Evolutionary conservation across 148 eudicot species (phyloP), one percentile per base, ranked within the genome.

Genomic region (Spergularia bocconei): DNA sequence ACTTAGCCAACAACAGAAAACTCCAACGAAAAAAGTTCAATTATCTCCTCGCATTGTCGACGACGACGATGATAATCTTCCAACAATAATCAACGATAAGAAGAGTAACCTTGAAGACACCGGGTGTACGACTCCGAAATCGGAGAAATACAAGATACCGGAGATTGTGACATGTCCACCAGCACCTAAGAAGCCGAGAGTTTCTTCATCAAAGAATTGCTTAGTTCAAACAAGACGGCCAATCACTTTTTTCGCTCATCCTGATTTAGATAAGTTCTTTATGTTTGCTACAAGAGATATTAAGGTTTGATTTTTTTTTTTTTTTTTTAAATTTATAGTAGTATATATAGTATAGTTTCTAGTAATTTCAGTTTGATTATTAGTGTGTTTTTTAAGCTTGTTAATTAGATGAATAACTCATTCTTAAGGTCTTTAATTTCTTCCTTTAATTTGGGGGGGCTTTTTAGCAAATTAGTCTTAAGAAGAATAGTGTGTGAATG

Each of bases 261-360:
- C 86, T 57, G 90, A 87, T 79, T 67, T 87, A 62, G 86, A 87
- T 48, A 77, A 83, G 52, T 85, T 85, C 82, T 87, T 87, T 70
- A 56, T 79, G 73, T 81, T 81, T 70, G 81, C 83, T 19, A 74
- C 63, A 21, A 66, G 79, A 7, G 66, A 82, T 70, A 70, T 81
- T 77, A 72, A 82, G 74, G 82, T 79, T 74, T 78, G 80, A 77
- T 70, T 52, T 33, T 23, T 7, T 11, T 15, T 74, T 51, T 13
- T 50, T 63, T 33, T 29, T 21, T 44, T n/a, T n/a, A n/a, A 15
- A 21, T 15, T 29, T 47, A 19, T 44, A 25, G 17, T 51, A 29
- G 47, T 70, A 25, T 70, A 70, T 52, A 70, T 52, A 51, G 17
- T 51, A 21, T 7, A 21, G 47, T 11, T 70, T 52, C 11, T 5